A percentile compares a stretch with the other conserved stretches of the same genome.
phyloP scores from a whole-genome alignment of 345 rosid species.

The Cardamine chenopodiifolia region DNA sequence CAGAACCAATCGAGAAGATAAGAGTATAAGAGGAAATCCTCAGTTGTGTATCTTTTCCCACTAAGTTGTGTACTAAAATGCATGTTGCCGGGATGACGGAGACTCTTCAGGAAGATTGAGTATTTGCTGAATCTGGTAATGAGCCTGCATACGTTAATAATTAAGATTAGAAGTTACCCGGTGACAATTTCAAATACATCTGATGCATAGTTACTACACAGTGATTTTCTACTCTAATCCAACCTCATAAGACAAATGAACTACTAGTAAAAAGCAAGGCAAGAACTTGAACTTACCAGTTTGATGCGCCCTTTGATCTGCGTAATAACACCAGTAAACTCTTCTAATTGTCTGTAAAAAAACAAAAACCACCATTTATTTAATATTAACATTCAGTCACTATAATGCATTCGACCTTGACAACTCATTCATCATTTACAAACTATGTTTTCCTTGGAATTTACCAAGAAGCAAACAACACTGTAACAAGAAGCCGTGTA shows the following conservation, averaged over 20 bases:
- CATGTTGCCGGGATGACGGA: constrained; percentile 24
- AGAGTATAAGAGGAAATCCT: neutral
- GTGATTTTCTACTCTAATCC: neutral
- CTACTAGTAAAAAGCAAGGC: neutral
- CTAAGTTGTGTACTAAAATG: too few relatives aligned
- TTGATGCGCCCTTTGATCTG: constrained; percentile 84
- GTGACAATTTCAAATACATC: neutral
- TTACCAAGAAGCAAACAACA: neutral
- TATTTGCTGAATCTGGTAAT: constrained; percentile 45
- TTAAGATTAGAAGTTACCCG: neutral
- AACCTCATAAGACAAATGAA: neutral
- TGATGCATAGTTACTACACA: neutral
- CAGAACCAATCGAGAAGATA: neutral
- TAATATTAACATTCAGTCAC: neutral
- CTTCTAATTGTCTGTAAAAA: constrained; percentile 65
- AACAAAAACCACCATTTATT: constrained; percentile 2
- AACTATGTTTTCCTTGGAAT: neutral
- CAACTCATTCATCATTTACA: neutral
- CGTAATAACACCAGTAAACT: constrained; percentile 58
- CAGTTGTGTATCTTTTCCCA: too few relatives aligned
- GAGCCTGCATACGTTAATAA: constrained; percentile 26
- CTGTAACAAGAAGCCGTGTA: neutral
- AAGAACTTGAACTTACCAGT: constrained; percentile 48
- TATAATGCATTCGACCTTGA: neutral
- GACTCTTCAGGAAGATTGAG: constrained; percentile 42